A percentile compares a stretch with the other conserved stretches of the same genome.
phyloP scores from a whole-genome alignment of 1,284 basidiomycete genomes.

The Ceratobasidium sp. region DNA sequence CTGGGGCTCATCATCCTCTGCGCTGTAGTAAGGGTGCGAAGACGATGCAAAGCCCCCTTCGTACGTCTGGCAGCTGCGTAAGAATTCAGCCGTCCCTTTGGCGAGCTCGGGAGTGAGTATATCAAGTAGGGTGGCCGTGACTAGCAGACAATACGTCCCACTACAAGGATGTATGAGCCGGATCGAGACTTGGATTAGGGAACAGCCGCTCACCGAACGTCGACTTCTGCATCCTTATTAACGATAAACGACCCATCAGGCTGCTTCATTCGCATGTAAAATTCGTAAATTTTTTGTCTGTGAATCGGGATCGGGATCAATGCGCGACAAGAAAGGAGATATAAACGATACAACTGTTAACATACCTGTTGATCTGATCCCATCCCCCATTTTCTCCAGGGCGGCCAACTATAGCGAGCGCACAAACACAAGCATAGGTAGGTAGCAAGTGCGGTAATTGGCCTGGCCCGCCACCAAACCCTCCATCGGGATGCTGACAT shows the following conservation, averaged over 20 bases:
- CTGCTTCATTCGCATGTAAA: slow-evolving; percentile 94
- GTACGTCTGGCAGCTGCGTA: slow-evolving; percentile 91
- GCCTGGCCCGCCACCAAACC: slow-evolving; percentile 92
- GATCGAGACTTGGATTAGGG: neutral
- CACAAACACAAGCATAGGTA: slow-evolving; percentile 89
- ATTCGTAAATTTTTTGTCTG: slow-evolving; percentile 82
- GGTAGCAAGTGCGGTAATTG: slow-evolving; percentile 91
- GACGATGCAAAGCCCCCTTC: slow-evolving; percentile 95
- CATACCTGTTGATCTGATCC: slow-evolving; percentile 82
- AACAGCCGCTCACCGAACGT: slow-evolving; percentile 79
- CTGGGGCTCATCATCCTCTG: slow-evolving; percentile 47
- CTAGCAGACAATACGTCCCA: slow-evolving; percentile 81
- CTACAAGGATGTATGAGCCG: slow-evolving; percentile 56
- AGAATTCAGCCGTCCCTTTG: slow-evolving; percentile 60
- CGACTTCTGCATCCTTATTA: slow-evolving; percentile 88
- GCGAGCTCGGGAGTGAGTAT: slow-evolving; percentile 91
- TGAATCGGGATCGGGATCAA: slow-evolving; percentile 15
- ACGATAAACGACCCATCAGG: slow-evolving; percentile 96
- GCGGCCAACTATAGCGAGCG: slow-evolving; percentile 85
- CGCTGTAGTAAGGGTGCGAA: slow-evolving; percentile 73
- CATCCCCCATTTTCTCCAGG: slow-evolving; percentile 82
- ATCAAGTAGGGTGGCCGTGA: slow-evolving; percentile 78
- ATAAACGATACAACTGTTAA: neutral
- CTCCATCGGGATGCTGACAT: slow-evolving; percentile 85
- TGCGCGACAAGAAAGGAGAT: slow-evolving; percentile 9